Evolutionary conservation across 129 eudicot species (phyloP), one percentile per base, ranked within the genome.

Genomic region (Glebionis coronaria): DNA sequence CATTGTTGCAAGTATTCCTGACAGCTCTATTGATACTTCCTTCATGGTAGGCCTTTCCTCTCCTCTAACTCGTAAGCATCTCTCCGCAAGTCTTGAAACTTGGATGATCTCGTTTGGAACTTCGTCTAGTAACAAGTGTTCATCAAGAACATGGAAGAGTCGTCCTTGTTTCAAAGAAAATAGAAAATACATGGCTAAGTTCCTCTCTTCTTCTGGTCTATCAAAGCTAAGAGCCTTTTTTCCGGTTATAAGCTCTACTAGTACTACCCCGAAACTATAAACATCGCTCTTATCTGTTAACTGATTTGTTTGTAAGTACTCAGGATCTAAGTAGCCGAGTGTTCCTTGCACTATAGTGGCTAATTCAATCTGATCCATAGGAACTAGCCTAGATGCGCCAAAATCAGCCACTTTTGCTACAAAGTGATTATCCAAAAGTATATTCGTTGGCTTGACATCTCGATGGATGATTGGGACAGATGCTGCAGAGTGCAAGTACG

Each of bases 391-490:
- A 12, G 84, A 79, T 27, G 83, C 76, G 56, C 88, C 85, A 55
- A 83, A 83, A 79, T 83, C 88, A 6, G 88, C 68, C 42, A 83
- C 84, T 76, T 79, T 83, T 29, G 88, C 88, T 10, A 76, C 74
- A 58, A 63, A 83, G 8, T 31, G 65, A 1, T 76, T 65, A 47
- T 83, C 88, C 50, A 83, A 44, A 12, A 83, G 84, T 29, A 83
- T 83, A 42, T 83, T 83, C 14, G 29, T 68, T 7, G 84, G 74
- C 57, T 83, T 83, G 11, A 83, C 57, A 49, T 79, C 84, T 52
- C 84, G 53, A 53, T 83, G 88, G 38, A 80, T 77, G 63, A 80
- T 76, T 7, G 88, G 82, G 66, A 77, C 55, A 9, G 78, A 72
- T 23, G 82, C 78, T 6, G 80, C 80, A n/a, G 87, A 67, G 61